Conservation (phyloP, 2,329 filamentous ascomycete genomes). For the Graphium sp. region DNA sequence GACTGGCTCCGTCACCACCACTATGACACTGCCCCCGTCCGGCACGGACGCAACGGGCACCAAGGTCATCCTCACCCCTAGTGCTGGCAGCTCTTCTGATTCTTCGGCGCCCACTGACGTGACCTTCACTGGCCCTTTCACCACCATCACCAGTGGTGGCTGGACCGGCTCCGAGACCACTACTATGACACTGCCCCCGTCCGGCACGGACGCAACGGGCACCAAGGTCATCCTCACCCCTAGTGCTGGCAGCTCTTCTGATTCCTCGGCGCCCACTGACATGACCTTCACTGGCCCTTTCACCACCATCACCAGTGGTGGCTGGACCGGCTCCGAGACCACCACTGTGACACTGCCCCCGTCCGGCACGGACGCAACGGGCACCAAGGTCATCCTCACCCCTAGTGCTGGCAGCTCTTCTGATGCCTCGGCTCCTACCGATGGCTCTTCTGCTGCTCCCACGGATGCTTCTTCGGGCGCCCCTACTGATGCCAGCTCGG, state of each 20-base stretch:
- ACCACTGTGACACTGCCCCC: no score
- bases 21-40: not conserved
- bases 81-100: no score
- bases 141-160: constrained; percentile 2
- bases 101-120: no score
- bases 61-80: no score
- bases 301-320: constrained; percentile 3
- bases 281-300: constrained; percentile 3
- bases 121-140: constrained; percentile 3
- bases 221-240: constrained; percentile 5
- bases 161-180: not conserved
- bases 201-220: not conserved
- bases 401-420: constrained; percentile 1
- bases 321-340: no score
- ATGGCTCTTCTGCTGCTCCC: no score
- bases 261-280: no score
- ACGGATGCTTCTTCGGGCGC: no score
- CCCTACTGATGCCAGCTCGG: no score
- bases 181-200: constrained; percentile 2
- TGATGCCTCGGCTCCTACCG: no score
- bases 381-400: constrained; percentile 7
- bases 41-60: no score
- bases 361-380: constrained; percentile 1
- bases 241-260: not conserved
- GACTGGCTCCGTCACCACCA: constrained; percentile 3